A percentile compares a stretch with the other conserved stretches of the same genome.
Conservation (phyloP, 2,329 filamentous ascomycete species). For the Fusarium succisae region DNA sequence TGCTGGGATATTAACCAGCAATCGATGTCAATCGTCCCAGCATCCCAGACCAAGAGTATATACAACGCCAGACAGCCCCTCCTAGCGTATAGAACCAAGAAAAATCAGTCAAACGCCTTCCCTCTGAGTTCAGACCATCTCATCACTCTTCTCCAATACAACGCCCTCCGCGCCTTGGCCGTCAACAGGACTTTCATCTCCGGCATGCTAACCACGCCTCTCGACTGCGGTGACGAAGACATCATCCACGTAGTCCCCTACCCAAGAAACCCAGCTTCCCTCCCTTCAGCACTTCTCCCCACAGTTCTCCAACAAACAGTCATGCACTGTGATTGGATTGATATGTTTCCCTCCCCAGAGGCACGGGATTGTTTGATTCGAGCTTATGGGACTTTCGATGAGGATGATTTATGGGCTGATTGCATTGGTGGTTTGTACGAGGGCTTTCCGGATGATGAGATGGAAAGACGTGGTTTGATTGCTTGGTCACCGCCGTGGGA, state of each 20-base stretch:
- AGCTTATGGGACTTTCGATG: conserved; percentile 45
- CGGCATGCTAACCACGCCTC: conserved; percentile 3
- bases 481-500: conserved; percentile 50
- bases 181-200: conserved; percentile 21
- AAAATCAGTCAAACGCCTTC: not conserved
- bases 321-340: conserved; percentile 19
- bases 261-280: not conserved
- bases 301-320: conserved; percentile 21
- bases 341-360: conserved; percentile 13
- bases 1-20: conserved; percentile 21
- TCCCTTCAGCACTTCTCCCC: conserved; percentile 8
- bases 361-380: conserved; percentile 3
- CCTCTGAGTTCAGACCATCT: conserved; percentile 19
- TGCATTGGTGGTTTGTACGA: conserved; percentile 54
- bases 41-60: not conserved
- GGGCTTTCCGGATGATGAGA: conserved; percentile 54
- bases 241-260: conserved; percentile 9
- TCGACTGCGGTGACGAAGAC: conserved; percentile 13
- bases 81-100: not conserved
- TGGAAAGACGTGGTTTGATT: conserved; percentile 52
- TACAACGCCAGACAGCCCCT: not conserved
- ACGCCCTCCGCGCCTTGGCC: conserved; percentile 17
- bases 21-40: not conserved
- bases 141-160: conserved; percentile 24
- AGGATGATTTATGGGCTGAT: conserved; percentile 56